These are phyloP conservation scores for Plasmodiophora brassicae DNA, from an alignment of 208 protist genomes.

Conservation along the genomic window DNA sequence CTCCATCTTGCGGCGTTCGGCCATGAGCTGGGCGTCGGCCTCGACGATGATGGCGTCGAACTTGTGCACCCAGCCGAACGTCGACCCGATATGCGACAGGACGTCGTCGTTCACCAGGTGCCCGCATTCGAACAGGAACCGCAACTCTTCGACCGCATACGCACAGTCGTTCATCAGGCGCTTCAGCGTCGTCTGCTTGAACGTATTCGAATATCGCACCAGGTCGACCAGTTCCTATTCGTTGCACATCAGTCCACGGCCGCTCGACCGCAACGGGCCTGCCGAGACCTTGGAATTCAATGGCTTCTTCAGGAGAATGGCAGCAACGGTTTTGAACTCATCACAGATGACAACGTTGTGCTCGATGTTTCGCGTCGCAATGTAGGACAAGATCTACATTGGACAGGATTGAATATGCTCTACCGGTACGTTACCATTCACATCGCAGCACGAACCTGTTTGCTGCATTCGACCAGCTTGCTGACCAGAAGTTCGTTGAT, in stretches of 20 bases:
- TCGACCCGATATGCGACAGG: background rate
- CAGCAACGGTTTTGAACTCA: constrained; percentile 7
- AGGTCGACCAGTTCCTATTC: background rate
- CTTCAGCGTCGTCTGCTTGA: constrained; percentile 29
- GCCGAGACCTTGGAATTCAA: background rate
- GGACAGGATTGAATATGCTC: background rate
- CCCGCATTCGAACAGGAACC: constrained; percentile 23
- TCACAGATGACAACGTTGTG: constrained; percentile 19
- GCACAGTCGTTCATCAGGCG: constrained; percentile 1
- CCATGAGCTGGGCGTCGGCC: constrained; percentile 4
- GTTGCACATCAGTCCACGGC: background rate
- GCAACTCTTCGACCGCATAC: background rate
- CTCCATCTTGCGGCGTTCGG: background rate
- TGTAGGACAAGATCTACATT: background rate
- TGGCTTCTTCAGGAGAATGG: background rate
- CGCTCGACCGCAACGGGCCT: background rate
- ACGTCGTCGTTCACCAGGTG: constrained; percentile 20
- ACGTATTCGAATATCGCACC: background rate
- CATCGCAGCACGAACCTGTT: too few species aligned
- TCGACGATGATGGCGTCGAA: constrained; percentile 20
- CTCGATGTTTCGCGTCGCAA: constrained; percentile 3
- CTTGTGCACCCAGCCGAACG: background rate
- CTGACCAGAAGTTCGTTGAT: background rate
- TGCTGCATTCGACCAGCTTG: background rate
- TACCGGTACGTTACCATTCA: background rate